A percentile compares a stretch with the other conserved stretches of the same genome.
Conservation (phyloP, 1,284 basidiomycete species). For the Cutaneotrichosporon sp. region DNA sequence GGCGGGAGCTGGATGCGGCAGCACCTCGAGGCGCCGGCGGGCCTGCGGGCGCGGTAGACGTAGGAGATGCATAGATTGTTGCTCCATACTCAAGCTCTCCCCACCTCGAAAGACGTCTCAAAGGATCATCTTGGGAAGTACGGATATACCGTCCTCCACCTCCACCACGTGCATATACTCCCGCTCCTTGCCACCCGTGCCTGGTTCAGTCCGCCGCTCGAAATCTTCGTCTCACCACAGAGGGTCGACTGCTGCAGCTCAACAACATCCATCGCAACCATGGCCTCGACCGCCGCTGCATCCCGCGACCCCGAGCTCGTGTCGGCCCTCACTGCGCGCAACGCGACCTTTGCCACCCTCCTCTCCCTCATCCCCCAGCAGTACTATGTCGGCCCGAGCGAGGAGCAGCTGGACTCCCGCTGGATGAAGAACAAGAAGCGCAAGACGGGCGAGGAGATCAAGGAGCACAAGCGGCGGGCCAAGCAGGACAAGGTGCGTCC, state of each 20-base stretch:
- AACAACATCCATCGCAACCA: neutral
- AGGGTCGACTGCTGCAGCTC: too few relatives aligned
- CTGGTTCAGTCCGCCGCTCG: neutral
- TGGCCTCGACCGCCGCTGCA: neutral
- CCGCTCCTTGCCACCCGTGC: conserved; percentile 7
- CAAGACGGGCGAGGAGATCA: conserved; percentile 75
- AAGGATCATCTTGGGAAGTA: too few relatives aligned
- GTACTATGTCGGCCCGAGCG: conserved; percentile 76
- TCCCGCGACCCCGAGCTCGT: conserved; percentile 22
- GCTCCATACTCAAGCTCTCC: too few relatives aligned
- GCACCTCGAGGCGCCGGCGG: conserved; percentile 17
- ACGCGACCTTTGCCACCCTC: conserved; percentile 76
- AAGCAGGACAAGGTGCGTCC: conserved; percentile 74
- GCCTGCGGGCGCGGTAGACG: conserved; percentile 1
- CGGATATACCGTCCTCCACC: too few relatives aligned
- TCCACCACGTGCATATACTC: neutral
- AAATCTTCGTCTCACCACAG: conserved; percentile 10
- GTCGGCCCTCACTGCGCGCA: conserved; percentile 74
- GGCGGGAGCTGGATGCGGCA: conserved; percentile 41
- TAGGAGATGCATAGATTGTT: too few relatives aligned
- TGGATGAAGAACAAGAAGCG: conserved; percentile 90
- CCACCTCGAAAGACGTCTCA: too few relatives aligned
- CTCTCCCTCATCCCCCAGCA: conserved; percentile 81
- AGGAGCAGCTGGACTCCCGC: conserved; percentile 69
- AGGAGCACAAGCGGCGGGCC: conserved; percentile 81